These are phyloP conservation scores for Akanthomyces lecanii DNA, from an alignment of 2,329 filamentous ascomycete genomes.

Conservation along the genomic window DNA sequence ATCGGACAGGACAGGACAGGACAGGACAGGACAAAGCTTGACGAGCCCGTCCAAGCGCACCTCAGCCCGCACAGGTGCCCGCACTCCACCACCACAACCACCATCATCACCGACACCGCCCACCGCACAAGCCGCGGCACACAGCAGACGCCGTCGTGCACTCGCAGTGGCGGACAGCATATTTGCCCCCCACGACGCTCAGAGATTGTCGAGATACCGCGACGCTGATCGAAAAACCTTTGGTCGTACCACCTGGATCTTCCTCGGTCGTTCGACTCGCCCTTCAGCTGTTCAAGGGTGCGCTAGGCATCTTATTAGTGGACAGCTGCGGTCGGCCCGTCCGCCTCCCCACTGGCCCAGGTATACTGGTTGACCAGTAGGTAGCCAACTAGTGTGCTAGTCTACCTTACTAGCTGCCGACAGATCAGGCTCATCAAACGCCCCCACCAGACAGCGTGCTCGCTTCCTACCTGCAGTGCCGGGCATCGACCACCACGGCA, in stretches of 20 bases:
- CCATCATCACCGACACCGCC: not conserved
- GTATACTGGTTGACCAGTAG: no score
- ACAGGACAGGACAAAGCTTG: not conserved
- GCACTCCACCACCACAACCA: not conserved
- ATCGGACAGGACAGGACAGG: no score
- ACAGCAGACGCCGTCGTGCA: not conserved
- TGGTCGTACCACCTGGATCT: not conserved
- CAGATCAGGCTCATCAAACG: conserved; percentile 14
- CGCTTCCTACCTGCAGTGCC: no score
- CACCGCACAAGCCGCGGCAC: not conserved
- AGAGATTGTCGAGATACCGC: not conserved
- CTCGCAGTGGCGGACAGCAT: no score
- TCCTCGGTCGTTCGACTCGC: not conserved
- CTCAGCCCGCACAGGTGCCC: not conserved
- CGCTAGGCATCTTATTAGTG: not conserved
- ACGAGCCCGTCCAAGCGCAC: not conserved
- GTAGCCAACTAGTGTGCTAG: not conserved
- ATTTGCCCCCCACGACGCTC: not conserved
- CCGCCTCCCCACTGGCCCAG: not conserved
- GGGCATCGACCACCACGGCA: no score
- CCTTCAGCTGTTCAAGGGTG: conserved; percentile 1
- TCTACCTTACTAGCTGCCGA: conserved; percentile 1
- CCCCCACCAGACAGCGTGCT: not conserved
- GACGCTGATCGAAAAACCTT: not conserved
- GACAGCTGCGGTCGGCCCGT: conserved; percentile 2